phyloP scores from a whole-genome alignment of 179 eudicot species.

The Pouteria campechiana region DNA sequence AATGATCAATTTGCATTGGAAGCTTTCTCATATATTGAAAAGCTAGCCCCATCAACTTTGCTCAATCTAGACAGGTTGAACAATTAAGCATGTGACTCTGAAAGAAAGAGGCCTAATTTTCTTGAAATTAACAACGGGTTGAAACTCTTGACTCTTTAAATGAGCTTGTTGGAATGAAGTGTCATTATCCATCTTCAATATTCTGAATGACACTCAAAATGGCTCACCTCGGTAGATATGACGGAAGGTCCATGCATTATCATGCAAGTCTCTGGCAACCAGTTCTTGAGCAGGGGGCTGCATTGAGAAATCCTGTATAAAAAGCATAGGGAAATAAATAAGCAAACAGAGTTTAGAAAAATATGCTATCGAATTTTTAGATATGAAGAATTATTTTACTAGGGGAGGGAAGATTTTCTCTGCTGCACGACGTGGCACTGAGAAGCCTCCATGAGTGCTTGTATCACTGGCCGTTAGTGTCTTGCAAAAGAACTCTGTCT shows the following conservation, averaged over 20 bases:
- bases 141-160: no score
- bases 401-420: slow-evolving; percentile 91
- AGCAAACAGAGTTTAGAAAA: background rate
- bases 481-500: slow-evolving; percentile 87
- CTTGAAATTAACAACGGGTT: no score
- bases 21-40: no score
- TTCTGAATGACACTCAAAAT: background rate
- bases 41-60: no score
- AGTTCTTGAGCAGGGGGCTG: slow-evolving; percentile 99
- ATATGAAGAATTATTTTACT: slow-evolving; percentile 29
- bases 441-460: slow-evolving; percentile 98
- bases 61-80: no score
- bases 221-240: slow-evolving; percentile 88
- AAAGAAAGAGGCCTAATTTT: no score
- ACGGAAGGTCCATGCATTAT: slow-evolving; percentile 83
- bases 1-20: no score
- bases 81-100: no score
- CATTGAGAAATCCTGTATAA: slow-evolving; percentile 71
- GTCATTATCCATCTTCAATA: background rate
- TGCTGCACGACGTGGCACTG: slow-evolving; percentile 98
- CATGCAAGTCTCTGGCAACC: slow-evolving; percentile 86
- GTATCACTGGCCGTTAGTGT: slow-evolving; percentile 98
- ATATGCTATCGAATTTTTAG: background rate
- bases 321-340: no score
- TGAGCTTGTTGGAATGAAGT: no score